Evolutionary conservation across 305 asterid genomes (phyloP), one percentile per base, ranked within the genome.

Genomic region (Salvia sclarea): DNA sequence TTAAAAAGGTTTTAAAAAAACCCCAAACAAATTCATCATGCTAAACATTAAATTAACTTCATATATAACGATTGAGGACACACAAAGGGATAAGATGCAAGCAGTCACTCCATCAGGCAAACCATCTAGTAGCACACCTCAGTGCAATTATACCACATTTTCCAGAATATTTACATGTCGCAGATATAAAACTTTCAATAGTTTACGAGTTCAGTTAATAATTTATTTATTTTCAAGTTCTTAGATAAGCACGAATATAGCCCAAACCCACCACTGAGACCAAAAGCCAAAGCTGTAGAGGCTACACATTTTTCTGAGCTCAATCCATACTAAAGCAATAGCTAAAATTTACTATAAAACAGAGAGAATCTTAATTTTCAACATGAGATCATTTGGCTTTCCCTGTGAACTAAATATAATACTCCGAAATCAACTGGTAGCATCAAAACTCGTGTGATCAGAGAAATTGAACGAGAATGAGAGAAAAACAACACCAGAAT

Each of bases 371-470:
- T n/a, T n/a, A n/a, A n/a, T 18, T 58, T 59, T 47, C 60, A 41
- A 55, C 41, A 6, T 2, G 11, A 11, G 28, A 40, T 31, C 18
- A 44, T 1, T 17, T 57, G 7, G 18, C 28, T 21, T 21, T 18
- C 30, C 12, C 20, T 50, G 18, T 14, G 44, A 63, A 20, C 49
- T 69, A 61, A 68, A 5, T 20, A n/a, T 33, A 5, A 35, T 3
- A 56, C n/a, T n/a, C 61, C 52, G 18, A 75, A 49, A n/a, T n/a
- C n/a, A n/a, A n/a, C n/a, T n/a, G n/a, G n/a, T n/a, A n/a, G n/a
- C n/a, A n/a, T n/a, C n/a, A n/a, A n/a, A n/a, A n/a, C n/a, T 37
- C 52, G 12, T 2, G 61, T 59, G 44, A 70, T 50, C 54, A 52
- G 31, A 53, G n/a, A 16, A 5, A 33, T 2, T 11, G 55, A 45